These are phyloP conservation scores for Musa acuminata DNA, from an alignment of 176 grass and related monocot species.

Conservation along the genomic window DNA sequence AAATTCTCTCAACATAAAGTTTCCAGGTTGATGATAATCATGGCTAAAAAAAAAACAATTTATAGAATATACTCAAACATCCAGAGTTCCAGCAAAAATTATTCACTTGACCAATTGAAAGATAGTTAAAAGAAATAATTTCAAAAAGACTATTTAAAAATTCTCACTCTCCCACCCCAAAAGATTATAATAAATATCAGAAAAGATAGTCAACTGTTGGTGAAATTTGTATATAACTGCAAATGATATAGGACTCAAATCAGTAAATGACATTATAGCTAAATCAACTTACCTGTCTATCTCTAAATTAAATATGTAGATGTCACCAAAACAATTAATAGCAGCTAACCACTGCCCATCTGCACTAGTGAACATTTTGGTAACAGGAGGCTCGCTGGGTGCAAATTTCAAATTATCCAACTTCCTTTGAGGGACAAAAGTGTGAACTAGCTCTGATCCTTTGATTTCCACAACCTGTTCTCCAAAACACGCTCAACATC, in stretches of 20 bases:
- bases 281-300: slow-evolving; percentile 49
- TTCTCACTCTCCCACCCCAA: neutral
- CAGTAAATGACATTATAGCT: neutral
- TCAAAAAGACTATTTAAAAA: neutral
- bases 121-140: neutral
- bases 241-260: neutral
- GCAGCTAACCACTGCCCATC: slow-evolving; percentile 92
- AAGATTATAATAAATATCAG: neutral
- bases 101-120: neutral
- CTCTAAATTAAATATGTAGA: slow-evolving; percentile 91
- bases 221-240: neutral
- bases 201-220: no score
- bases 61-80: neutral
- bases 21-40: neutral
- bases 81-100: neutral
- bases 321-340: slow-evolving; percentile 78
- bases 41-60: neutral
- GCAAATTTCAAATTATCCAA: slow-evolving; percentile 24
- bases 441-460: slow-evolving; percentile 31
- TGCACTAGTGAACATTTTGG: slow-evolving; percentile 77
- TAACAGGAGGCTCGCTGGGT: slow-evolving; percentile 62
- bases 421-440: slow-evolving; percentile 62
- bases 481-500: slow-evolving; percentile 9
- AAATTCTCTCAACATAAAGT: neutral
- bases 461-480: slow-evolving; percentile 60